Conservation (phyloP, 139 green algal genomes). For the Auxenochlorella pyrenoidosa region DNA sequence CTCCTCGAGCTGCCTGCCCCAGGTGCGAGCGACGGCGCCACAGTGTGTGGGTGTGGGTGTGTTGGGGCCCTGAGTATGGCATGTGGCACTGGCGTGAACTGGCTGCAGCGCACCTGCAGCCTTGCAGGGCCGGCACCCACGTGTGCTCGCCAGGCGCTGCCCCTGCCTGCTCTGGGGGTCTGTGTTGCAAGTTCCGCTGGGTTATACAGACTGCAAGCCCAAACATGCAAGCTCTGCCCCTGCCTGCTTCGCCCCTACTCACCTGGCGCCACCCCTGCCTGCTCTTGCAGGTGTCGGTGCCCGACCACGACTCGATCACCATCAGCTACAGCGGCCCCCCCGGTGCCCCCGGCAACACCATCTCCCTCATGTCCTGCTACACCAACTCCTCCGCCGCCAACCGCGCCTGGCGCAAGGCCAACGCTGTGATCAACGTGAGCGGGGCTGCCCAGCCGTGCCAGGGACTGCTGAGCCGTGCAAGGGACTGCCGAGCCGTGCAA, state of each 20-base stretch:
- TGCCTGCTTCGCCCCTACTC: background rate
- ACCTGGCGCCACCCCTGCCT: background rate
- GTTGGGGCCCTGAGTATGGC: no score
- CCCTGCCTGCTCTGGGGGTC: background rate
- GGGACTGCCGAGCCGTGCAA: background rate
- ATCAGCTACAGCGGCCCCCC: conserved; percentile 27
- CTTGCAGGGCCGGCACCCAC: no score
- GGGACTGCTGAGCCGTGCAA: background rate
- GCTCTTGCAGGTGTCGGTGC: conserved; percentile 21
- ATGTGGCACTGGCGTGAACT: no score
- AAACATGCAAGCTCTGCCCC: background rate
- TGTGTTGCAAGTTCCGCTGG: no score
- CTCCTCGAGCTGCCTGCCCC: conserved; percentile 14
- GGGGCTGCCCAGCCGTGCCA: no score
- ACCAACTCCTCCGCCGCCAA: background rate
- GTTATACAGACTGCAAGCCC: no score
- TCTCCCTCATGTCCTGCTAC: conserved; percentile 43
- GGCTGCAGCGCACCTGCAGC: no score
- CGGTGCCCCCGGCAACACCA: conserved; percentile 25
- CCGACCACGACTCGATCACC: conserved; percentile 23
- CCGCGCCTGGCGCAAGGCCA: conserved; percentile 44
- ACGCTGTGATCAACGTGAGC: conserved; percentile 27
- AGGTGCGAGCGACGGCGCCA: no score
- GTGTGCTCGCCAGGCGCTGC: background rate
- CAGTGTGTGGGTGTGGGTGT: no score